A percentile compares a stretch with the other conserved stretches of the same genome.
Evolutionary conservation across 192 early-diverging fungal species (phyloP).

Genomic region (Rhizophagus prolifer): DNA sequence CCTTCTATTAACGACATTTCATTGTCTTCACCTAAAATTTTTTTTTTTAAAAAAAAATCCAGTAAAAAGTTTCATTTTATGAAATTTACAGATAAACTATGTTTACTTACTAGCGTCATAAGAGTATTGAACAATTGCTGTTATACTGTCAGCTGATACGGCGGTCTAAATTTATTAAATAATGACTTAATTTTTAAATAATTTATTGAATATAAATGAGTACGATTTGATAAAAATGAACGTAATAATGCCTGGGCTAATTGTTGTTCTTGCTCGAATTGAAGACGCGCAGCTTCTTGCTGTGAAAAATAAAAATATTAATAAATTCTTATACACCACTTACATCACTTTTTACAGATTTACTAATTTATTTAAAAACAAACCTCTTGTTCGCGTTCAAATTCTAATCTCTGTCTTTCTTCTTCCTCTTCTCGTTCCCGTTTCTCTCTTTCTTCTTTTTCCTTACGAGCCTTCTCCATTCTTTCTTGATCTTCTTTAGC

Average conservation of each 20-base stretch:
- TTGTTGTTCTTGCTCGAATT: neutral
- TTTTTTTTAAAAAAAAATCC: neutral
- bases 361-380: neutral
- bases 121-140: conserved; percentile 72
- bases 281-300: neutral
- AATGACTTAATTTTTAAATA: too few relatives aligned
- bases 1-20: conserved; percentile 85
- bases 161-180: neutral
- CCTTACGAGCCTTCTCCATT: conserved; percentile 35
- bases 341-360: neutral
- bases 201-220: too few relatives aligned
- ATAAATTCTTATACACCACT: too few relatives aligned
- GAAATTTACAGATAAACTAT: neutral
- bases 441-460: conserved; percentile 32
- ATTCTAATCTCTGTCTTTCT: conserved; percentile 32
- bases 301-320: neutral
- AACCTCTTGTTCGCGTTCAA: conserved; percentile 23
- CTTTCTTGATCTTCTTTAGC: conserved; percentile 24
- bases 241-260: neutral
- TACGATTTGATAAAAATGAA: neutral
- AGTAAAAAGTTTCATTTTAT: neutral
- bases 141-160: conserved; percentile 33
- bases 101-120: conserved; percentile 59
- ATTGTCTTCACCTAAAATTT: conserved; percentile 58
- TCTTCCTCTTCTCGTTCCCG: conserved; percentile 42